Evolutionary conservation across 1,139 yeast species (phyloP).

Genomic region (Yamadazyma friedrichii): DNA sequence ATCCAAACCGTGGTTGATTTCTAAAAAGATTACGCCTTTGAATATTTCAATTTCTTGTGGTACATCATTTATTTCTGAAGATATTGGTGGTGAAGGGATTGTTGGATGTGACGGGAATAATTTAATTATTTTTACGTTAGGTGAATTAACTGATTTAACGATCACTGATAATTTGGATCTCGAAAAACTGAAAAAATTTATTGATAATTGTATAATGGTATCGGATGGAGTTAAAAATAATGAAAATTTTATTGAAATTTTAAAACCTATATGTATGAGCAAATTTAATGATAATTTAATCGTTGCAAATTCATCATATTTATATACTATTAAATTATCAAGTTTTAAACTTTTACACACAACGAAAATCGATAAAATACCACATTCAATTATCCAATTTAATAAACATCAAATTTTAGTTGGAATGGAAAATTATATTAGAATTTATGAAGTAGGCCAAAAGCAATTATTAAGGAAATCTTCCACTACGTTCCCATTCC

Average conservation of each 20-base stretch:
- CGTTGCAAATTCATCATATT: conserved; percentile 32
- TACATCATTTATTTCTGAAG: conserved; percentile 61
- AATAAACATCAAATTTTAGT: conserved; percentile 57
- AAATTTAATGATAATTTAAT: conserved; percentile 19
- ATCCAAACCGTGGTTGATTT: conserved; percentile 37
- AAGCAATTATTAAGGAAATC: conserved; percentile 76
- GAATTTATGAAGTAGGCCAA: conserved; percentile 73
- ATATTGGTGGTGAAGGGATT: conserved; percentile 58
- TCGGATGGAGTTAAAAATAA: conserved; percentile 2
- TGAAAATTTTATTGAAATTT: conserved; percentile 6
- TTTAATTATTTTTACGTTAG: conserved; percentile 61
- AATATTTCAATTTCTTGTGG: conserved; percentile 34
- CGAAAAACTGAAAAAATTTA: conserved; percentile 52
- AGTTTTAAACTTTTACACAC: conserved; percentile 54
- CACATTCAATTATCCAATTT: conserved; percentile 53
- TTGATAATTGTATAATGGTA: conserved; percentile 21
- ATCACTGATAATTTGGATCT: conserved; percentile 39
- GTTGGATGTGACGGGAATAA: conserved; percentile 58
- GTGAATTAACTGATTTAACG: conserved; percentile 48
- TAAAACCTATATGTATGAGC: conserved; percentile 9
- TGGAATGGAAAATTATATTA: conserved; percentile 53
- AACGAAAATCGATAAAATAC: conserved; percentile 54
- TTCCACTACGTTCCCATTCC: conserved; percentile 36
- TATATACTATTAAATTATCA: conserved; percentile 41
- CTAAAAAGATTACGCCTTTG: conserved; percentile 40